Evolutionary conservation across 495 filamentous ascomycete species (phyloP).

Genomic region (Xylaria cubensis): DNA sequence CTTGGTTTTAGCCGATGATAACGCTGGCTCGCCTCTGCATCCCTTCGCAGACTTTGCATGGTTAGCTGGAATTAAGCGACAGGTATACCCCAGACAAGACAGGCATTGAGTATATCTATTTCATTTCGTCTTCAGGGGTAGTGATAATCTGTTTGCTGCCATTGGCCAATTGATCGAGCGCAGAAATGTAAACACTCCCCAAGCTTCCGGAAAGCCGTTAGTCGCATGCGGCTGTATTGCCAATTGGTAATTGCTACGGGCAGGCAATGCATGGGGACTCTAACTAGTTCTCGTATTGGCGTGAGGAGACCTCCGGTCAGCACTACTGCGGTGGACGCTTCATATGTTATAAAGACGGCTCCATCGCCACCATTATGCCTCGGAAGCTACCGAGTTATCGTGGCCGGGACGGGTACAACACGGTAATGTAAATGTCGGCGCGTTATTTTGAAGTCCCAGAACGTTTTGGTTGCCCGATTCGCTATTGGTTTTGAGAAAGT

Average conservation of each 20-base stretch:
- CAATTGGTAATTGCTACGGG: constrained; percentile 16
- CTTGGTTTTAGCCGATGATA: constrained; percentile 30
- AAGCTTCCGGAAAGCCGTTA: constrained; percentile 19
- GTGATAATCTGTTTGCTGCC: background rate
- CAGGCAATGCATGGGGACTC: background rate
- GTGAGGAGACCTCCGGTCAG: background rate
- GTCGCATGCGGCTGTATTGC: constrained; percentile 16
- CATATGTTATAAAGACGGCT: background rate
- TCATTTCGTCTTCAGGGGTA: constrained; percentile 18
- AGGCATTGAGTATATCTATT: constrained; percentile 1
- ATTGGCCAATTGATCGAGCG: constrained; percentile 11
- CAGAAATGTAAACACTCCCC: background rate
- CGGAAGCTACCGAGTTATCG: constrained; percentile 1
- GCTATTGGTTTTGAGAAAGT: background rate
- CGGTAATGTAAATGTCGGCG: background rate
- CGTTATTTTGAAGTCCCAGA: background rate
- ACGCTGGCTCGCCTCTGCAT: constrained; percentile 24
- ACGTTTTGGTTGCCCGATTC: background rate
- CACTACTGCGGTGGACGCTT: background rate
- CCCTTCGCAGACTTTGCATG: constrained; percentile 16
- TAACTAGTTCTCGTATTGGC: background rate
- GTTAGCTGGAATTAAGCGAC: constrained; percentile 17
- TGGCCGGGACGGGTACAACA: background rate
- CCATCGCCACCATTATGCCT: background rate
- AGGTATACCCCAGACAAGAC: constrained; percentile 19